Evolutionary conservation across 495 filamentous ascomycete species (phyloP).

Genomic region (Lepraria neglecta): DNA sequence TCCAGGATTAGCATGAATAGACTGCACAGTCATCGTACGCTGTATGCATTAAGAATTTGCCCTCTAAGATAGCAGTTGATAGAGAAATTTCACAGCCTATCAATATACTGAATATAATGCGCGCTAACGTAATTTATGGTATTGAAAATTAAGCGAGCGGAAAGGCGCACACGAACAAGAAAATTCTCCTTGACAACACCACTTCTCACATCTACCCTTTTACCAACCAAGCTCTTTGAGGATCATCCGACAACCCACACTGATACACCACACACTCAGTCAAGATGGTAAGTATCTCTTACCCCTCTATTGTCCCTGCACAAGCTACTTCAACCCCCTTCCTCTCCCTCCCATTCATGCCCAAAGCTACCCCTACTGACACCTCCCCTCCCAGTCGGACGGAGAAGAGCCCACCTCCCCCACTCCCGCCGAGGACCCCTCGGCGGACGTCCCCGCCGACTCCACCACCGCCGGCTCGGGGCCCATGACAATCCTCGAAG

Average conservation of each 20-base stretch:
- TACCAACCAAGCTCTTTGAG: conserved; percentile 51
- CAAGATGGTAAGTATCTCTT: conserved; percentile 34
- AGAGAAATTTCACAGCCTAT: background rate
- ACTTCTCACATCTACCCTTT: conserved; percentile 1
- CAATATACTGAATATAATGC: background rate
- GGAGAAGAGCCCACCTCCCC: conserved; percentile 80
- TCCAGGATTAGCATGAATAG: background rate
- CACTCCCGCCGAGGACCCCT: conserved; percentile 51
- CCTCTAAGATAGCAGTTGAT: background rate
- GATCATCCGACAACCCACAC: conserved; percentile 51
- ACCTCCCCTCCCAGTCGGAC: conserved; percentile 51
- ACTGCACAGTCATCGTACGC: background rate
- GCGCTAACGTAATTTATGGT: conserved; percentile 11
- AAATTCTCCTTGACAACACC: conserved; percentile 8
- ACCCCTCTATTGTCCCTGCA: background rate
- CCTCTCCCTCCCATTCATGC: conserved; percentile 7
- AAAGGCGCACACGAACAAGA: conserved; percentile 21
- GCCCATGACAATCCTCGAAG: conserved; percentile 95
- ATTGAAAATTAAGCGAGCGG: conserved; percentile 22
- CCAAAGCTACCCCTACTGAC: conserved; percentile 13
- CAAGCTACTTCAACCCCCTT: background rate
- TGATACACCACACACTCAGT: conserved; percentile 31
- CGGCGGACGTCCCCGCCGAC: conserved; percentile 85
- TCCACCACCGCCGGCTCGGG: conserved; percentile 70
- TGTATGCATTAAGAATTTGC: background rate